Conservation (phyloP, 345 rosid species). For the Erucastrum elatum region DNA sequence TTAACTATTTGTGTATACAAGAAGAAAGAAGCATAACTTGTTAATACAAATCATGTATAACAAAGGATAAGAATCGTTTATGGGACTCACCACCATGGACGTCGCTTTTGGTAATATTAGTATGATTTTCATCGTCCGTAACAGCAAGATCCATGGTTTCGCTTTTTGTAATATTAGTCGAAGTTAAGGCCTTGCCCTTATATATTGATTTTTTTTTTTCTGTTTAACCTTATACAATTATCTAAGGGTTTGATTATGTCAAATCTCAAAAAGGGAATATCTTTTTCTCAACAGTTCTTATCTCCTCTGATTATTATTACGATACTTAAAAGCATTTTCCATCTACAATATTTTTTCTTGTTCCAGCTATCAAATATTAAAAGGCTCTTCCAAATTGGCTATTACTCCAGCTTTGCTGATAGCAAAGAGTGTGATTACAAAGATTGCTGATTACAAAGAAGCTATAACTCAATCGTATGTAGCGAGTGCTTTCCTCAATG, state of each 20-base stretch:
- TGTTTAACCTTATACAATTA: neutral
- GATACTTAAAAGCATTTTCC: neutral
- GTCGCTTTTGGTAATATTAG: neutral
- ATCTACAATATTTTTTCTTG: no score
- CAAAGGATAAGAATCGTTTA: neutral
- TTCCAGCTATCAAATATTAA: no score
- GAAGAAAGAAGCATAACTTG: neutral
- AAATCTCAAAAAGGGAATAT: neutral
- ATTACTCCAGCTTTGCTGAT: no score
- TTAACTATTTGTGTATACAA: neutral
- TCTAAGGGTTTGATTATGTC: neutral
- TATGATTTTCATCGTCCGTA: neutral
- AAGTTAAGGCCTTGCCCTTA: neutral
- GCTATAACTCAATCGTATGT: no score
- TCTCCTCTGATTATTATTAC: neutral
- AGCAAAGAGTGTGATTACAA: no score
- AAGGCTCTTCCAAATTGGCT: no score
- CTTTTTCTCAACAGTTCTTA: neutral
- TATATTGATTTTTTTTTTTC: neutral
- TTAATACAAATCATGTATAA: neutral
- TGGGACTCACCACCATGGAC: conserved; percentile 11
- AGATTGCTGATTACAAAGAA: no score
- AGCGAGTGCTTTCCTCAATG: no score
- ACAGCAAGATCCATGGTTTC: neutral
- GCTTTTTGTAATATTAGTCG: neutral